Conservation (phyloP, 352 stramenopile genomes). For the Globisporangium splendens region DNA sequence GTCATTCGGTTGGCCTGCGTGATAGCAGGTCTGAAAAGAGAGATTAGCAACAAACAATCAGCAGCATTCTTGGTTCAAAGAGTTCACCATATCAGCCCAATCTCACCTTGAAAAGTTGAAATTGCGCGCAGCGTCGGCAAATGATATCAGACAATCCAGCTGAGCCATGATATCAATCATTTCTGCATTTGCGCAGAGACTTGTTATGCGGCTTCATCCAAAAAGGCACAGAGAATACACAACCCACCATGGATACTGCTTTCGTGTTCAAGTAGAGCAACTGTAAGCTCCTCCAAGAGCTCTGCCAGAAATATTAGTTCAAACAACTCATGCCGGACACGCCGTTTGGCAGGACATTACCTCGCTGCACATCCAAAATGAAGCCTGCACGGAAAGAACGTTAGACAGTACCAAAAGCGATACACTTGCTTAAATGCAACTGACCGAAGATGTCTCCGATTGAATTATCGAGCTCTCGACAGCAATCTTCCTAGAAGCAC, state of each 20-base stretch:
- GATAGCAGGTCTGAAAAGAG: slow-evolving; percentile 36
- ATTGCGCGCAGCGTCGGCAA: slow-evolving; percentile 54
- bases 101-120: slow-evolving; percentile 76
- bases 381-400: slow-evolving; percentile 36
- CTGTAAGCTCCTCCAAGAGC: slow-evolving; percentile 69
- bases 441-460: slow-evolving; percentile 83
- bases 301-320: slow-evolving; percentile 27
- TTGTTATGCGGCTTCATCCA: not conserved
- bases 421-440: not conserved
- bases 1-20: slow-evolving; percentile 43
- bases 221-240: not conserved
- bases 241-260: slow-evolving; percentile 54
- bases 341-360: slow-evolving; percentile 21
- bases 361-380: slow-evolving; percentile 78
- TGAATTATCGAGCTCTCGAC: slow-evolving; percentile 70
- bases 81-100: not conserved
- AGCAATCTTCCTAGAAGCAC: slow-evolving; percentile 55
- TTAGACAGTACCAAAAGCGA: slow-evolving; percentile 10
- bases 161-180: slow-evolving; percentile 63
- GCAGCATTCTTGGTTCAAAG: not conserved
- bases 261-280: slow-evolving; percentile 70
- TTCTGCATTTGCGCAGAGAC: slow-evolving; percentile 29
- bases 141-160: slow-evolving; percentile 70
- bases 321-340: not conserved
- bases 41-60: too few species aligned